Evolutionary conservation across 2,329 filamentous ascomycete genomes (phyloP).

Genomic region (Phaeomoniella chlamydospora): DNA sequence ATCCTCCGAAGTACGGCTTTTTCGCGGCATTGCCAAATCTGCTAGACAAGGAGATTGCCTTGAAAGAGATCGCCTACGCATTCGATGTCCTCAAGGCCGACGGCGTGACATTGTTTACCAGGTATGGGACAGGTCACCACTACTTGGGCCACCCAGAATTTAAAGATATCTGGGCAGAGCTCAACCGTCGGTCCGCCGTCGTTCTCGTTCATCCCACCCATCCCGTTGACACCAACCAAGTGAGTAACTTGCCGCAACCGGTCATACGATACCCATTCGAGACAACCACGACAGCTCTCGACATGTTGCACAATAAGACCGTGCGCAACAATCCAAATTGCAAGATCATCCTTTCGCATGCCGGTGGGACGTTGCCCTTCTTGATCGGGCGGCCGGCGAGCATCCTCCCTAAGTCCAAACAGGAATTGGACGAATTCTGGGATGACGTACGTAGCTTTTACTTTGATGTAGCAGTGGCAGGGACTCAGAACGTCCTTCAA

Average conservation of each 20-base stretch:
- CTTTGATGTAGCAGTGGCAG: slow-evolving; percentile 14
- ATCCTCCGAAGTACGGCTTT: slow-evolving; percentile 22
- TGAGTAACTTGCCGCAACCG: slow-evolving; percentile 20
- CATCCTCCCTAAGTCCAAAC: too few species aligned
- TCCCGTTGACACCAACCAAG: slow-evolving; percentile 16
- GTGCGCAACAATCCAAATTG: slow-evolving; percentile 14
- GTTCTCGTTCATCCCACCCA: slow-evolving; percentile 32
- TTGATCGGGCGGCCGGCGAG: slow-evolving; percentile 17
- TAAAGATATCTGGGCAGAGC: slow-evolving; percentile 25
- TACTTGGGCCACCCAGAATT: slow-evolving; percentile 28
- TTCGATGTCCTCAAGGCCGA: slow-evolving; percentile 25
- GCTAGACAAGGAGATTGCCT: slow-evolving; percentile 12
- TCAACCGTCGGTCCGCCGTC: slow-evolving; percentile 23
- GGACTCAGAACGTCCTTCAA: slow-evolving; percentile 5
- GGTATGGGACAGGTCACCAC: slow-evolving; percentile 21
- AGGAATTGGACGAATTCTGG: slow-evolving; percentile 4
- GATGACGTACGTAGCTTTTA: slow-evolving; percentile 10
- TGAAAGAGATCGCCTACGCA: slow-evolving; percentile 22
- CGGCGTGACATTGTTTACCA: slow-evolving; percentile 25
- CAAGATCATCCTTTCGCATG: slow-evolving; percentile 34
- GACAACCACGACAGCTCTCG: slow-evolving; percentile 25
- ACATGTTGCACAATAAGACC: slow-evolving; percentile 17
- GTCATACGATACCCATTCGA: slow-evolving; percentile 30
- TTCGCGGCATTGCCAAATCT: slow-evolving; percentile 23
- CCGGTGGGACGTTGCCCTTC: slow-evolving; percentile 27